Evolutionary conservation across 129 eudicot species (phyloP), one percentile per base, ranked within the genome.

Genomic region (Deinandra increscens): DNA sequence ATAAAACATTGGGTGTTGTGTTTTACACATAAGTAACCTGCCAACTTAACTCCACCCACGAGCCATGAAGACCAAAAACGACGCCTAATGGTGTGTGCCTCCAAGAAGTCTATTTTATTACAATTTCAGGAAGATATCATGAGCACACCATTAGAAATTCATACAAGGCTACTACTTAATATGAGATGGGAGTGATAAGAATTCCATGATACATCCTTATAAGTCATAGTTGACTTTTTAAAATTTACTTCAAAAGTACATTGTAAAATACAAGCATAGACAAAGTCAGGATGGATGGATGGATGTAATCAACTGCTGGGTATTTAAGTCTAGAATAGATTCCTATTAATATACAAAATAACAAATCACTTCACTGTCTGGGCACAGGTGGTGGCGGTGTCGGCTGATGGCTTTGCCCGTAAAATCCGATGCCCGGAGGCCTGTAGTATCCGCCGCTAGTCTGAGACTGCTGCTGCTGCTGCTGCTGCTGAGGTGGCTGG

Each of bases 381-480:
- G 87, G 89, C 60, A 83, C 84, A 26, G 81, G 75, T 3, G 95
- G 88, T 4, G 96, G 82, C 5, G 96, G 82, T 3, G 91, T 56
- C 15, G 95, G 82, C 80, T 88, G 98, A 78, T 83, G 85, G 55
- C 62, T 75, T 66, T 86, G 87, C 67, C 95, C 91, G 38, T 88
- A 83, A 56, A 89, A 84, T 12, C 96, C 96, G 37, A 92, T 82
- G 48, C 96, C 96, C 0, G 88, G 88, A 7, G 89, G 95, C 72
- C 96, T 75, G 49, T 89, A 88, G 48, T 81, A 84, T 10, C 96
- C 98, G 9, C 94, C 81, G 56, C 64, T 69, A 5, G 54, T 18
- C 71, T 75, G 76, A 41, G 65, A 72, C 42, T 65, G 77, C 15
- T 80, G 86, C 39, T 81, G 87, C 13, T n/a, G n/a, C n/a, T 69